These are phyloP conservation scores for Strombidium stylifer DNA, from an alignment of 73 alveolate genomes.

Conservation along the genomic window DNA sequence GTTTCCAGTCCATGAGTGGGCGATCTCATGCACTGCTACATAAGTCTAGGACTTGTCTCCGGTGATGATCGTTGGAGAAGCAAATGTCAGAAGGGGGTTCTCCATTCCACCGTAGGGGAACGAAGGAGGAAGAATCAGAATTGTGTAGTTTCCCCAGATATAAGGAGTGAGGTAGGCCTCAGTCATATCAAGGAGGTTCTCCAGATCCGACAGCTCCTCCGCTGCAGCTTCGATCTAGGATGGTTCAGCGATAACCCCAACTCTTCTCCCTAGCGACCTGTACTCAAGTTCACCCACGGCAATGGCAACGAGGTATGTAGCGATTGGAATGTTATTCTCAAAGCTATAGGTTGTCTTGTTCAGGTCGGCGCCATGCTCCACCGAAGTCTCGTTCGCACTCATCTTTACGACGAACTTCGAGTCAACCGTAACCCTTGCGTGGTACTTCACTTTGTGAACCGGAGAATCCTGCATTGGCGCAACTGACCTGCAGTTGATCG, in stretches of 20 bases:
- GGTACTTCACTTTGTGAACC: conserved; percentile 76
- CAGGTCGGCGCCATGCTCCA: conserved; percentile 14
- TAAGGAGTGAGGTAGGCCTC: conserved; percentile 74
- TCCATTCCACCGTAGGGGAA: conserved; percentile 99
- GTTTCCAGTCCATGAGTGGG: conserved; percentile 99
- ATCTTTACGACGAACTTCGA: conserved; percentile 18
- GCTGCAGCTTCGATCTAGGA: conserved; percentile 37
- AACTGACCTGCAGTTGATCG: conserved; percentile 84
- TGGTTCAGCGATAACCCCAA: conserved; percentile 60
- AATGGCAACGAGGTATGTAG: conserved; percentile 63
- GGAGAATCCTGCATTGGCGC: conserved; percentile 98
- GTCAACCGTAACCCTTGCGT: conserved; percentile 28
- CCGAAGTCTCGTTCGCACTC: conserved; percentile 23
- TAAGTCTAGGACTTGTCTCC: conserved; percentile 95
- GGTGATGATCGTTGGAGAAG: conserved; percentile 93
- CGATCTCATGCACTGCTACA: conserved; percentile 96
- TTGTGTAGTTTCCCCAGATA: conserved; percentile 94
- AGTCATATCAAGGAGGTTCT: conserved; percentile 25
- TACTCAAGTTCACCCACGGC: conserved; percentile 64
- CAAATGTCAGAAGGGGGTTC: conserved; percentile 97
- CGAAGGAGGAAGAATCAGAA: conserved; percentile 96
- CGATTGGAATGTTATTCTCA: conserved; percentile 47
- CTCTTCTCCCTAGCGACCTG: conserved; percentile 29
- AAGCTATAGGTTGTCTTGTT: conserved; percentile 6
- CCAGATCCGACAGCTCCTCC: conserved; percentile 58